phyloP scores from a whole-genome alignment of 1,284 basidiomycete species.

The Xerocomus nothofagi region DNA sequence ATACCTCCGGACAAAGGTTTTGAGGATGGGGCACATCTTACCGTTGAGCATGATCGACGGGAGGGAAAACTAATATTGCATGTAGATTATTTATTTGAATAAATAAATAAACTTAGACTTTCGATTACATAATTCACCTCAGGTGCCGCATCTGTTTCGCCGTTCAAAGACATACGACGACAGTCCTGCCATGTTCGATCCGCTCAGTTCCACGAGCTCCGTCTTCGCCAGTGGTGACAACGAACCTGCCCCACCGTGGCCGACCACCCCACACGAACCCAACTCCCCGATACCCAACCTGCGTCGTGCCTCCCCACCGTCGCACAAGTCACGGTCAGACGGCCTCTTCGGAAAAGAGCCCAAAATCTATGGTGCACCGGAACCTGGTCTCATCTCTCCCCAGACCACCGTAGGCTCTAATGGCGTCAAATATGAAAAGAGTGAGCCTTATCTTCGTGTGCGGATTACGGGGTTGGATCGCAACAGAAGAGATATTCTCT shows the following conservation, averaged over 20 bases:
- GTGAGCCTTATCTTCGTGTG: conserved; percentile 81
- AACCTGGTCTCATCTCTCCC: conserved; percentile 77
- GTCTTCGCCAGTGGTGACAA: conserved; percentile 42
- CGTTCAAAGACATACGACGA: neutral
- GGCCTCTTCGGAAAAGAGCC: conserved; percentile 74
- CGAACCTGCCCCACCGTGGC: conserved; percentile 52
- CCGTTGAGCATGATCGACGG: conserved; percentile 49
- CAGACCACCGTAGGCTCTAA: conserved; percentile 60
- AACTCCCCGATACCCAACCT: conserved; percentile 52
- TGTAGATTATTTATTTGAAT: neutral
- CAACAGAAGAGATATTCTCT: conserved; percentile 88
- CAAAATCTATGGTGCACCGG: conserved; percentile 80
- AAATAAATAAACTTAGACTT: no score
- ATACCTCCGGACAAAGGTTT: conserved; percentile 94
- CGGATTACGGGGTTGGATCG: conserved; percentile 88
- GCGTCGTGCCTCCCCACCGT: conserved; percentile 40
- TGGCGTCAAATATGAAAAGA: conserved; percentile 68
- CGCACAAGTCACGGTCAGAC: conserved; percentile 48
- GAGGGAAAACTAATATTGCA: neutral
- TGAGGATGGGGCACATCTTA: conserved; percentile 95
- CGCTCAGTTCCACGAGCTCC: conserved; percentile 49
- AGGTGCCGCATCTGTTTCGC: neutral
- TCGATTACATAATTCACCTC: conserved; percentile 24
- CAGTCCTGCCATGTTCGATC: conserved; percentile 48
- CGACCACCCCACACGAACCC: conserved; percentile 57